Evolutionary conservation across 2,329 filamentous ascomycete genomes (phyloP).

Genomic region (Apiospora hydei): DNA sequence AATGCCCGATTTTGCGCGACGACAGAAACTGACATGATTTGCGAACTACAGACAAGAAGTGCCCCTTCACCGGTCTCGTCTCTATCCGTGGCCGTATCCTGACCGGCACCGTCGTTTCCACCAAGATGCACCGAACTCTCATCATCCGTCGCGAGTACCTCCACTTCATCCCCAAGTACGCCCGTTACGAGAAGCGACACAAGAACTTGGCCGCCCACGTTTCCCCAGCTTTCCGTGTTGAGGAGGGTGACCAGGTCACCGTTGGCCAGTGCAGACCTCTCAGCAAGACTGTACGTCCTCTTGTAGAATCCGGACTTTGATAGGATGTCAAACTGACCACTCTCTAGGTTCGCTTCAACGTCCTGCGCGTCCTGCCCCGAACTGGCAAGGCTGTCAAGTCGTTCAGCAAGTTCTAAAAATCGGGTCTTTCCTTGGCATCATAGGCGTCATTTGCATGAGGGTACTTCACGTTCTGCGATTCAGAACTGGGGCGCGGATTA

Average conservation of each 20-base stretch:
- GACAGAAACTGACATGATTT: neutral
- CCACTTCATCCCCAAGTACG: slow-evolving; percentile 99
- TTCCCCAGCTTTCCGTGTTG: slow-evolving; percentile 99
- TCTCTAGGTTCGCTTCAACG: slow-evolving; percentile 94
- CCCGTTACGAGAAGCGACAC: slow-evolving; percentile 99
- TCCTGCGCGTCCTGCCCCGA: slow-evolving; percentile 96
- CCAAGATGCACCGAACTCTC: slow-evolving; percentile 99
- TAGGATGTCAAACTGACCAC: slow-evolving; percentile 18
- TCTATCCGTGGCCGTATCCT: slow-evolving; percentile 99
- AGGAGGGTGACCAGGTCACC: slow-evolving; percentile 99
- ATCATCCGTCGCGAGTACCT: slow-evolving; percentile 99
- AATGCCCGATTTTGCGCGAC: slow-evolving; percentile 23
- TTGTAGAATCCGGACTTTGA: slow-evolving; percentile 15
- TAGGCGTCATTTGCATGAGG: slow-evolving; percentile 58
- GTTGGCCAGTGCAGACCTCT: slow-evolving; percentile 99
- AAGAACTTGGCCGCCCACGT: slow-evolving; percentile 99
- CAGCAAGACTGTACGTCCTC: slow-evolving; percentile 92
- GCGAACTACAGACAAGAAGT: slow-evolving; percentile 92
- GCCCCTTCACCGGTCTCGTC: slow-evolving; percentile 98
- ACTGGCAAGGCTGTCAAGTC: slow-evolving; percentile 97
- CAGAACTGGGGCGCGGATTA: slow-evolving; percentile 43
- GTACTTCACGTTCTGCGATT: slow-evolving; percentile 49
- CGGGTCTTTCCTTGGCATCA: slow-evolving; percentile 58
- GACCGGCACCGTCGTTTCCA: slow-evolving; percentile 97
- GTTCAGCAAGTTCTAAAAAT: slow-evolving; percentile 96